Base-by-base conservation (phyloP, 306 rosid species). In the Macrotyloma uniflorum region DNA sequence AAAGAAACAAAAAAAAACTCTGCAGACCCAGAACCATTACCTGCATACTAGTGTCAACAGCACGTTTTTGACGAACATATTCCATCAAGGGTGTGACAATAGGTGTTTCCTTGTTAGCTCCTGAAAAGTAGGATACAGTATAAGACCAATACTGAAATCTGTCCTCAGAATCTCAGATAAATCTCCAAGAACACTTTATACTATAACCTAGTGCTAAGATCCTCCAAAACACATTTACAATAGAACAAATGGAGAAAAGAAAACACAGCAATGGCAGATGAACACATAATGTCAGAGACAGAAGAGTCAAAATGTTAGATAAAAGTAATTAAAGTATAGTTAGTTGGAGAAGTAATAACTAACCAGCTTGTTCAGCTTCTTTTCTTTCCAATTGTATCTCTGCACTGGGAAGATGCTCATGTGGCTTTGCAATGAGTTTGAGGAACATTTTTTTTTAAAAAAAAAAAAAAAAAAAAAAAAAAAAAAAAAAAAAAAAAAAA, bases 341-440 rank as follows among this genome's bases (percentile, higher is more conserved):
- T 11, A 53, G 68, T n/a, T 12, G 59, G 67, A 36, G 64, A 82
- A 84, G 24, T 67, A 46, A 80, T 36, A 74, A 89, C 96, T 69
- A 49, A 95, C 98, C 98, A 76, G 93, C 89, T 89, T 85, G 98
- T 80, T 93, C 98, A 35, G 98, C 98, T 89, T 95, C 98, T 86
- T 87, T 95, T 85, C 99, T 91, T 83, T 95, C 99, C 87, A 95
- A 83, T 79, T 95, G 99, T 83, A 95, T 91, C 77, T 95, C 99
- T 33, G 99, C 99, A 87, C 99, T 95, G 10, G 98, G 99, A 79
- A 95, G 98, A 88, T 95, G 90, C 84, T 93, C 98, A 6, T 86
- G 85, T 14, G 98, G 94, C 80, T 88, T 89, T 47, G 97, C 90
- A 84, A 93, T 91, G 81, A 86, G 58, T 81, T 95, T 91, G 72